Percentiles rank a stretch among this genome's conserved stretches.
Evolutionary conservation across 2,329 filamentous ascomycete genomes (phyloP).

Genomic region (Sporothrix curviconia): DNA sequence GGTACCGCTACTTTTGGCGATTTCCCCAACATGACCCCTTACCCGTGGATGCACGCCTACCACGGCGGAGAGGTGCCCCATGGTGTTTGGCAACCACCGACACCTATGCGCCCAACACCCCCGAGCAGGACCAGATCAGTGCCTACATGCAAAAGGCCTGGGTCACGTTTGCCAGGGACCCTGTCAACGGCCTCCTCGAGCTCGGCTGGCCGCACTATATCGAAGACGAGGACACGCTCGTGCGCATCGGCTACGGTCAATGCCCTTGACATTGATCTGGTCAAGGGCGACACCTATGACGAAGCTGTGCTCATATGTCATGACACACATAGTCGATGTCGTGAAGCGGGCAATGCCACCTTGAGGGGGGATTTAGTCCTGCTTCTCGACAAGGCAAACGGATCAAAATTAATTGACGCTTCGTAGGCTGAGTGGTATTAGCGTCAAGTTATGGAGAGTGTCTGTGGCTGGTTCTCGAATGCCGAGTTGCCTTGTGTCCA

Average conservation of each 20-base stretch:
- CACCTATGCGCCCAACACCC: background rate
- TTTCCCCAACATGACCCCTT: constrained; percentile 6
- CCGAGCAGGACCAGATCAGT: background rate
- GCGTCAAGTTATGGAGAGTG: too few species aligned
- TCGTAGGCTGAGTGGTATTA: too few species aligned
- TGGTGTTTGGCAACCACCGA: constrained; percentile 9
- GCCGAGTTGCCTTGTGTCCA: too few species aligned
- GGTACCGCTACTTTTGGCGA: constrained; percentile 7
- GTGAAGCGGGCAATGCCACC: background rate
- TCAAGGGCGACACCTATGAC: background rate
- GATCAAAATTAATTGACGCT: too few species aligned
- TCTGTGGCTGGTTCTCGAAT: too few species aligned
- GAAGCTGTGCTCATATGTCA: background rate
- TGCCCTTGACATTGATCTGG: background rate
- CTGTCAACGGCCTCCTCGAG: background rate
- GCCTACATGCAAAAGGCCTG: background rate
- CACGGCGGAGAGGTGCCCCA: constrained; percentile 10
- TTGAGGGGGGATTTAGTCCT: too few species aligned
- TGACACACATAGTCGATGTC: background rate
- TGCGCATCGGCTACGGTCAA: background rate
- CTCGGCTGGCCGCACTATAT: constrained; percentile 1
- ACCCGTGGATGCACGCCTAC: constrained; percentile 8
- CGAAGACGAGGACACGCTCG: background rate
- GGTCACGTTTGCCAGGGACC: background rate
- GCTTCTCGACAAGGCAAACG: too few species aligned